Evolutionary conservation across 805 yeast genomes (phyloP).

Genomic region (Spathaspora sp.): DNA sequence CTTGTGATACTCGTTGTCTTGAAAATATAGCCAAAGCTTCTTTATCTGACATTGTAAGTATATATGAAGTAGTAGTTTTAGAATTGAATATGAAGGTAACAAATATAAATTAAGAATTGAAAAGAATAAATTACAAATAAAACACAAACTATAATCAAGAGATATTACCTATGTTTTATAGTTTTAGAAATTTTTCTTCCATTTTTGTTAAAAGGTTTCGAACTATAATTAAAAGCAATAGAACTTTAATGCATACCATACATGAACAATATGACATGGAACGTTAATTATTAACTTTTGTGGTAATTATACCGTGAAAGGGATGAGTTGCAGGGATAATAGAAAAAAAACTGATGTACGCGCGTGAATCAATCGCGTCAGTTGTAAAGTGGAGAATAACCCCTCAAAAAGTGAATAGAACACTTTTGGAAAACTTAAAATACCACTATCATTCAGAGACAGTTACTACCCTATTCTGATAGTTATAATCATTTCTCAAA

Average conservation of each 20-base stretch:
- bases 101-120: not conserved
- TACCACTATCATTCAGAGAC: too few species aligned
- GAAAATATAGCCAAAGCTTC: constrained; percentile 53
- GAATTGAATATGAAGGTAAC: not conserved
- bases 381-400: not conserved
- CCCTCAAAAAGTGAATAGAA: too few species aligned
- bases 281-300: not conserved
- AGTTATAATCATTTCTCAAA: too few species aligned
- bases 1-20: constrained; percentile 51
- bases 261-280: not conserved
- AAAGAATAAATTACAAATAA: not conserved
- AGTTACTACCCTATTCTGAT: too few species aligned
- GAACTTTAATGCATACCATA: not conserved
- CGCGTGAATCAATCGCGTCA: not conserved
- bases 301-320: not conserved
- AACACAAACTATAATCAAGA: not conserved
- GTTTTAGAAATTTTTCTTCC: not conserved
- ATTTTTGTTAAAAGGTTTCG: not conserved
- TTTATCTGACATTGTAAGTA: constrained; percentile 22
- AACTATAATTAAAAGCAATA: not conserved
- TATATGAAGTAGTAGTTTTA: not conserved
- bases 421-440: too few species aligned
- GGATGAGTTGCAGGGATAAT: not conserved
- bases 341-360: not conserved
- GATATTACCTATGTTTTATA: not conserved